phyloP scores from a whole-genome alignment of 2,329 filamentous ascomycete genomes.

The Fusarium penzigii region DNA sequence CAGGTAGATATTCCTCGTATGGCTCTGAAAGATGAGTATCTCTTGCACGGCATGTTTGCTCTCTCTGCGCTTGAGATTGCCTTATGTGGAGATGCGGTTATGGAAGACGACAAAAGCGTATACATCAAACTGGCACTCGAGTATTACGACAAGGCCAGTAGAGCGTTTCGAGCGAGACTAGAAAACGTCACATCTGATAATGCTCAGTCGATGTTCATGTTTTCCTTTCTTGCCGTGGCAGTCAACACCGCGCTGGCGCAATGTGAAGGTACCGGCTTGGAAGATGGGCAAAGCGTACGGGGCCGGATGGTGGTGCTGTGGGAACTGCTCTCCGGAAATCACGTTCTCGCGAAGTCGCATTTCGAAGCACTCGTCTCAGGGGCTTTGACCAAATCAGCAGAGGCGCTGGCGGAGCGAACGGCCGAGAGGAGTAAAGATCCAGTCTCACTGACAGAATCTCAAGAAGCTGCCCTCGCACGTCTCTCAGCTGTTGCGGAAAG shows the following conservation, averaged over 20 bases:
- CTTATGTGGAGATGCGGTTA: slow-evolving; percentile 17
- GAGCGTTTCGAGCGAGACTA: slow-evolving; percentile 22
- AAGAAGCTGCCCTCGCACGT: slow-evolving; percentile 12
- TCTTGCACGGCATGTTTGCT: slow-evolving; percentile 39
- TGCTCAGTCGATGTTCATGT: slow-evolving; percentile 24
- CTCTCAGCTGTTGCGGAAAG: slow-evolving; percentile 16
- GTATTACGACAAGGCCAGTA: slow-evolving; percentile 27
- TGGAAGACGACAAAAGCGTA: slow-evolving; percentile 16
- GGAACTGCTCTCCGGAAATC: slow-evolving; percentile 22
- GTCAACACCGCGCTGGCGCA: slow-evolving; percentile 28
- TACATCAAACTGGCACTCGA: slow-evolving; percentile 25
- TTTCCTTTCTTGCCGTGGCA: slow-evolving; percentile 23
- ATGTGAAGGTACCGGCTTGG: slow-evolving; percentile 13
- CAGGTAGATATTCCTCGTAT: slow-evolving; percentile 35
- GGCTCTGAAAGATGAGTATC: slow-evolving; percentile 40
- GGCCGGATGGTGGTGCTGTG: slow-evolving; percentile 20
- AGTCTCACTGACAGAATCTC: background rate
- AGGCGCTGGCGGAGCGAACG: slow-evolving; percentile 12
- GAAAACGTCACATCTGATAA: slow-evolving; percentile 21
- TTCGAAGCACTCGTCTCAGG: slow-evolving; percentile 20
- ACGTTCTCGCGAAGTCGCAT: slow-evolving; percentile 17
- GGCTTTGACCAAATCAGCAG: slow-evolving; percentile 16
- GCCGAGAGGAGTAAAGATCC: slow-evolving; percentile 8
- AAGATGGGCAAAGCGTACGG: slow-evolving; percentile 15
- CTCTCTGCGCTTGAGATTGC: slow-evolving; percentile 24